Conservation (phyloP, 768 basidiomycete genomes). For the Suillus subaureus region DNA sequence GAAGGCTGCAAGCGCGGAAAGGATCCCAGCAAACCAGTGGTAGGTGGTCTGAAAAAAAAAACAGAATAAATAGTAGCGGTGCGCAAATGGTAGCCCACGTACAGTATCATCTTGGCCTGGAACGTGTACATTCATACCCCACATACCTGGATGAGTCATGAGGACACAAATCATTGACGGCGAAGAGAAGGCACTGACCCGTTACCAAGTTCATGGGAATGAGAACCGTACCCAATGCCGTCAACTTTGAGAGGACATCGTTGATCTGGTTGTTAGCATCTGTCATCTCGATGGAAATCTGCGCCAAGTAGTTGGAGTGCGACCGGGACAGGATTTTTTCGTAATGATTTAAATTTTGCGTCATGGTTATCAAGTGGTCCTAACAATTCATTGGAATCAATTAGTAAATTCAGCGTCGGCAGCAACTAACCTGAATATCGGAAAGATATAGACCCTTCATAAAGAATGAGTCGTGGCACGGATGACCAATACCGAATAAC, state of each 20-base stretch:
- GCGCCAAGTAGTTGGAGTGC: conserved; percentile 98
- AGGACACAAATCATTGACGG: not conserved
- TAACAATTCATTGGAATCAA: conserved; percentile 21
- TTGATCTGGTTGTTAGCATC: conserved; percentile 99
- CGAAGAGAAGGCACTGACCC: conserved; percentile 45
- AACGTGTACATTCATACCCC: conserved; percentile 99
- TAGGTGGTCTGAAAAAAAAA: conserved; percentile 43
- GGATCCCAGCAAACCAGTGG: conserved; percentile 87
- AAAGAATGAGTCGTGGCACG: conserved; percentile 7
- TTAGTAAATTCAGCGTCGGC: not conserved
- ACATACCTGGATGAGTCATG: conserved; percentile 56
- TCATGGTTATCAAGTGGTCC: conserved; percentile 99
- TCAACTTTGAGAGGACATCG: conserved; percentile 95
- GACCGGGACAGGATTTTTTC: conserved; percentile 99
- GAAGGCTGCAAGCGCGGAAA: conserved; percentile 78
- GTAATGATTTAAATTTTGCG: conserved; percentile 99
- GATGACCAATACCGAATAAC: conserved; percentile 23
- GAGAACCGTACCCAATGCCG: conserved; percentile 95
- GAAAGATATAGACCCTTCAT: conserved; percentile 88
- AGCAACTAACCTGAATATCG: conserved; percentile 74
- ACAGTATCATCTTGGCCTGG: conserved; percentile 75
- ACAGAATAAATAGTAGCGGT: not conserved
- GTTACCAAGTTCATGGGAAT: conserved; percentile 98
- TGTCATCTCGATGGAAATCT: conserved; percentile 99
- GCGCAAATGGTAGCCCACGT: conserved; percentile 9